Evolutionary conservation across 345 rosid genomes (phyloP), one percentile per base, ranked within the genome.

Genomic region (Kandelia obovata): DNA sequence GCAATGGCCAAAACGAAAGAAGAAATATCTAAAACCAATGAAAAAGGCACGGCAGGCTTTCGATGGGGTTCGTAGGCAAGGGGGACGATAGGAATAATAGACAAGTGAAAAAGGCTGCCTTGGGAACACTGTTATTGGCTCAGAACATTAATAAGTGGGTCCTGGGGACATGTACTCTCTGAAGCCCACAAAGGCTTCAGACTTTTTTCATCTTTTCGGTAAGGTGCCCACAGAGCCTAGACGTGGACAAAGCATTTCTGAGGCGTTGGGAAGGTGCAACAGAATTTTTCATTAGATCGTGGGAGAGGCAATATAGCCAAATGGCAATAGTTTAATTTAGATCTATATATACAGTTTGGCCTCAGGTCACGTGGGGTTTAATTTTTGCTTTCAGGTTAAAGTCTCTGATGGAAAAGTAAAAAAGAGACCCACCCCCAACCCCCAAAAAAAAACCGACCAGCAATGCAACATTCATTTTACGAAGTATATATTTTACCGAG

Each of bases 101-200:
- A 72, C 65, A 32, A 57, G 43, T 13, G 5, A 26, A 30, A 72
- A 51, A 58, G 65, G 69, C 64, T 65, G 75, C 53, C 0, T 25
- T 0, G 26, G 65, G 31, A 17, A 32, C 64, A 7, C 31, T 30
- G 28, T 23, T 5, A 47, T 56, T 56, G 64, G 46, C n/a, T 25
- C 69, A 65, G 58, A 46, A 71, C 64, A 64, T 59, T 65, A 47
- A 58, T 49, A 23, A 53, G 61, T 9, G 70, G 75, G n/a, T 51
- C 75, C 34, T 30, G 5, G 43, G 34, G 17, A 11, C 43, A 31
- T 43, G 70, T 58, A 58, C 70, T 32, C 25, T 6, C 32, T 17
- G 58, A 21, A 30, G 10, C 67, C 67, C 53, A 0, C 53, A 26
- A 26, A 7, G 21, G 53, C 27, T 49, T 34, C n/a, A 34, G 52